A percentile compares a stretch with the other conserved stretches of the same genome.
phyloP scores from a whole-genome alignment of 179 eudicot genomes.

The Spergularia azorica region DNA sequence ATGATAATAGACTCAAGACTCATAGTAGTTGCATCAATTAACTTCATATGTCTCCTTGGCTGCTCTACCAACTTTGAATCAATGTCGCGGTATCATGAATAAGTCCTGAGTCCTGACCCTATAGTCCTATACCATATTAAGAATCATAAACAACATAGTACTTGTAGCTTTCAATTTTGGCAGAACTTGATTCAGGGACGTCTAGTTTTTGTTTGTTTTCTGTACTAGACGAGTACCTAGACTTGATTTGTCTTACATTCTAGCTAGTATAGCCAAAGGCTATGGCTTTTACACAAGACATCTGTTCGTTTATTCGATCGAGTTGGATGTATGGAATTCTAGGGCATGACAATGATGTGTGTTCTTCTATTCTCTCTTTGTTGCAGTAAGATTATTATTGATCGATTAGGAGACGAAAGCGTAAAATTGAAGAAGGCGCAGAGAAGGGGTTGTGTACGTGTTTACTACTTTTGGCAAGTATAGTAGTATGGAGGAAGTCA shows the following conservation, averaged over 20 bases:
- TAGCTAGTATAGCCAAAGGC: no score
- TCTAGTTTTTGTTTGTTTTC: no score
- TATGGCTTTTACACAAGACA: no score
- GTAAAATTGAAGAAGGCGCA: neutral
- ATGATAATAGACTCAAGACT: no score
- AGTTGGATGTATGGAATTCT: neutral
- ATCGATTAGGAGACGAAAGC: conserved; percentile 2
- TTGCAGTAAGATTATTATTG: conserved; percentile 21
- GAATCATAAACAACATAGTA: neutral
- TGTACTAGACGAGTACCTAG: no score
- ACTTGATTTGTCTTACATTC: no score
- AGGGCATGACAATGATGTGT: neutral
- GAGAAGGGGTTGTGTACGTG: conserved; percentile 21
- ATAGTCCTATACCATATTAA: neutral
- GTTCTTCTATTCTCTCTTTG: neutral
- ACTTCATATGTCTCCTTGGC: no score
- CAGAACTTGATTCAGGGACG: no score
- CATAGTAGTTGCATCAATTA: no score
- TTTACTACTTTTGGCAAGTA: conserved; percentile 16
- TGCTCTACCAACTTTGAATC: no score
- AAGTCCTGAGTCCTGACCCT: no score
- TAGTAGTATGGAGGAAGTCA: conserved; percentile 46
- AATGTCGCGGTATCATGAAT: no score
- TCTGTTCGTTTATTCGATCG: neutral
- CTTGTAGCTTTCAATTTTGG: neutral